phyloP scores from a whole-genome alignment of 176 grass and related monocot species.

The Typha latifolia region DNA sequence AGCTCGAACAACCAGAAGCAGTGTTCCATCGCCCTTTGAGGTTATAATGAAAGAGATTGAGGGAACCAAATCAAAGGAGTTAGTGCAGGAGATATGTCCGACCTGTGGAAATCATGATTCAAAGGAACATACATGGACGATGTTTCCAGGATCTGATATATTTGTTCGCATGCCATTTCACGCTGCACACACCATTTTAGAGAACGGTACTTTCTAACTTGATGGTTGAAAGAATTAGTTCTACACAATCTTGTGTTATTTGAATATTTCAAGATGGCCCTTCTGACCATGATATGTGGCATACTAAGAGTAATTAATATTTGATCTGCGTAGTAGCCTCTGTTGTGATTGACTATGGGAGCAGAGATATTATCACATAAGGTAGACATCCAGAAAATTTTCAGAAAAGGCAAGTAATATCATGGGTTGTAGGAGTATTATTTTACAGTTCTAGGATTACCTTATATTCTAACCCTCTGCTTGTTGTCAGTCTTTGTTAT shows the following conservation, averaged over 20 bases:
- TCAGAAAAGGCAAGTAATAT: too few relatives aligned
- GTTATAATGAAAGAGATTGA: constrained; percentile 78
- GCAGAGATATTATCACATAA: too few relatives aligned
- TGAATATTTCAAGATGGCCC: too few relatives aligned
- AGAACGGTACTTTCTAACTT: constrained; percentile 41
- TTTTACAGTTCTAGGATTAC: too few relatives aligned
- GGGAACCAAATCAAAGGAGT: constrained; percentile 35
- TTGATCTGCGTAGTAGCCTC: background rate
- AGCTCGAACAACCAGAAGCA: constrained; percentile 66
- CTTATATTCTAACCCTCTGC: too few relatives aligned
- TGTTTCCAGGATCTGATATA: constrained; percentile 76
- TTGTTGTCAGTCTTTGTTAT: too few relatives aligned
- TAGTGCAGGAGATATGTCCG: constrained; percentile 72
- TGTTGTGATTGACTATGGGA: too few relatives aligned
- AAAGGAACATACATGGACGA: constrained; percentile 65
- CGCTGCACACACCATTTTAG: constrained; percentile 58
- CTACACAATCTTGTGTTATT: too few relatives aligned
- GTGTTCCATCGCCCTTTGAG: constrained; percentile 68
- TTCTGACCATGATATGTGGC: background rate
- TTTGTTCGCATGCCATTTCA: constrained; percentile 81
- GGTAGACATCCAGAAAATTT: too few relatives aligned
- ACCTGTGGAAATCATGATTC: constrained; percentile 64
- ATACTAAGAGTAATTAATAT: background rate
- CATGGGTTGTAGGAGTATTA: too few relatives aligned
- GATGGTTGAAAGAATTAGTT: background rate